Evolutionary conservation across 768 basidiomycete genomes (phyloP).

Genomic region (Xerocomellus dryophilus): DNA sequence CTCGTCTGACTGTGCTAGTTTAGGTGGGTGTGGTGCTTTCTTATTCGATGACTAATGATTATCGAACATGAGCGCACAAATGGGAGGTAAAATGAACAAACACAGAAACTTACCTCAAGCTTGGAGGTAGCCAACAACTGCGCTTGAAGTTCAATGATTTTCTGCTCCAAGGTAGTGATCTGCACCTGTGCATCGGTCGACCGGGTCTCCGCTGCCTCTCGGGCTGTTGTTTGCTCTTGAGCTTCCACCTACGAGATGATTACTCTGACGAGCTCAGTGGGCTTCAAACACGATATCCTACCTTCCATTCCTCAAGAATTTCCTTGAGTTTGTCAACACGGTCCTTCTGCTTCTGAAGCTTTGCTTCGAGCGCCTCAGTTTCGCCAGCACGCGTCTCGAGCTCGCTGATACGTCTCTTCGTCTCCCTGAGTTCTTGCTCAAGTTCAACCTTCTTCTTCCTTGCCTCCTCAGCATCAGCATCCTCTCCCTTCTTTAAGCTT

Average conservation of each 20-base stretch:
- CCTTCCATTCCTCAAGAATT: slow-evolving; percentile 46
- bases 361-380: slow-evolving; percentile 32
- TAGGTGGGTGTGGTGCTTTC: slow-evolving; percentile 5
- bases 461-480: slow-evolving; percentile 51
- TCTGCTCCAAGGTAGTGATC: slow-evolving; percentile 32
- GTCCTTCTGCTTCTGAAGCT: slow-evolving; percentile 42
- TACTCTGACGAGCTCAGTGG: background rate
- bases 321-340: slow-evolving; percentile 43
- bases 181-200: slow-evolving; percentile 33
- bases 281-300: slow-evolving; percentile 21
- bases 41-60: slow-evolving; percentile 12
- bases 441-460: slow-evolving; percentile 55
- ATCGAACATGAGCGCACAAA: background rate
- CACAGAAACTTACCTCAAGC: slow-evolving; percentile 18
- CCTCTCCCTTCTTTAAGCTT: slow-evolving; percentile 60
- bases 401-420: slow-evolving; percentile 37
- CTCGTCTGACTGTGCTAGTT: slow-evolving; percentile 18
- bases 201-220: slow-evolving; percentile 34
- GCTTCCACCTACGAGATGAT: slow-evolving; percentile 36
- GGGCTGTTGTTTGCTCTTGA: slow-evolving; percentile 36
- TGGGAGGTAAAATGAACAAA: slow-evolving; percentile 16
- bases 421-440: slow-evolving; percentile 50
- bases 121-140: slow-evolving; percentile 41
- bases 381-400: slow-evolving; percentile 25
- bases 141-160: slow-evolving; percentile 43